phyloP scores from a whole-genome alignment of 2,329 filamentous ascomycete species.

The Ophiosphaerella korrae region DNA sequence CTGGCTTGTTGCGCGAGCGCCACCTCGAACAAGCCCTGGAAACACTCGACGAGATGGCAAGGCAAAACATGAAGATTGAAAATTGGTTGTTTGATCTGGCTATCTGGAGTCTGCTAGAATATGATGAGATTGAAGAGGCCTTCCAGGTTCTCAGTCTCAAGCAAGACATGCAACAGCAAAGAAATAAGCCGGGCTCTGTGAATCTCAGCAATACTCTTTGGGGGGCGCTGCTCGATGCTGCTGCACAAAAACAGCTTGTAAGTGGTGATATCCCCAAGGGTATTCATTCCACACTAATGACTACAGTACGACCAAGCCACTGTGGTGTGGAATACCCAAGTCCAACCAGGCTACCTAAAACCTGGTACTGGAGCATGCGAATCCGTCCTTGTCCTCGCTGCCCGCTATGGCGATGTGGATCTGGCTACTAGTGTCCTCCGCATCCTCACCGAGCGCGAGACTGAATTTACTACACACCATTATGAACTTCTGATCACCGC shows the following conservation, averaged over 20 bases:
- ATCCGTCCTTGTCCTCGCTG: constrained; percentile 73
- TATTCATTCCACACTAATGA: constrained; percentile 8
- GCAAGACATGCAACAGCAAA: constrained; percentile 31
- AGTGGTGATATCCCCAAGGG: constrained; percentile 17
- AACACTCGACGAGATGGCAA: constrained; percentile 69
- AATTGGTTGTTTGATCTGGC: constrained; percentile 81
- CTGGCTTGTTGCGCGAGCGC: constrained; percentile 78
- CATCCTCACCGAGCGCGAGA: constrained; percentile 63
- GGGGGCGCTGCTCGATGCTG: constrained; percentile 76
- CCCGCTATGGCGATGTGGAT: constrained; percentile 67
- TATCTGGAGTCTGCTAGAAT: constrained; percentile 72
- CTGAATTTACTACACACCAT: constrained; percentile 67
- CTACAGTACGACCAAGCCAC: constrained; percentile 65
- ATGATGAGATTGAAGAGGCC: constrained; percentile 78
- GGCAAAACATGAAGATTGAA: constrained; percentile 61
- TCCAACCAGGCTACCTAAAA: constrained; percentile 63
- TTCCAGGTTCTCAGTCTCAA: constrained; percentile 64
- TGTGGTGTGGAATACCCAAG: constrained; percentile 73
- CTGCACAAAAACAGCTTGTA: constrained; percentile 66
- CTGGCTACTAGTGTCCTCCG: constrained; percentile 75
- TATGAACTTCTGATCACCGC: constrained; percentile 80
- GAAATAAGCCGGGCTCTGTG: constrained; percentile 24
- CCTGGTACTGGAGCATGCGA: constrained; percentile 69
- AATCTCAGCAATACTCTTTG: constrained; percentile 63
- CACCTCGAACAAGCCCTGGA: constrained; percentile 81